A percentile compares a stretch with the other conserved stretches of the same genome.
phyloP scores from a whole-genome alignment of 306 rosid species.

The Betula pendula region DNA sequence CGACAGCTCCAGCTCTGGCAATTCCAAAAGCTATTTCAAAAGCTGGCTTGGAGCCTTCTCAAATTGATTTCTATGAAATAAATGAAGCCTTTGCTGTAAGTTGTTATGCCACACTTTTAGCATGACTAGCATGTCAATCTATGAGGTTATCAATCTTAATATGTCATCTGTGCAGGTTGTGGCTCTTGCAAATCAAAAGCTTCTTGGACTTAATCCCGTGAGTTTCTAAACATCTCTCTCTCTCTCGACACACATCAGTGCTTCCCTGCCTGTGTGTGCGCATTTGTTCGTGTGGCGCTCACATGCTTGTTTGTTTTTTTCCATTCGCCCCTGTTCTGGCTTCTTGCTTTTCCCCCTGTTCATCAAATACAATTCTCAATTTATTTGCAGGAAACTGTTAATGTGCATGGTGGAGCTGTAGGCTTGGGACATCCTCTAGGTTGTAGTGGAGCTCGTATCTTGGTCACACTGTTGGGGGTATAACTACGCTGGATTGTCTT shows the following conservation, averaged over 20 bases:
- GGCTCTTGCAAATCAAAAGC: conserved; percentile 94
- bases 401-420: conserved; percentile 95
- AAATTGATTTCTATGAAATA: conserved; percentile 87
- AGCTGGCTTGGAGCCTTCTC: conserved; percentile 78
- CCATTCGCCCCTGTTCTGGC: too few relatives aligned
- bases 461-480: conserved; percentile 97
- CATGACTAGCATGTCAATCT: conserved; percentile 17
- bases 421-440: conserved; percentile 99
- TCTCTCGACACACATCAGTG: not conserved
- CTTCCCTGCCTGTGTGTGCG: not conserved
- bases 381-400: conserved; percentile 68
- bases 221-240: conserved; percentile 30
- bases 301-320: not conserved
- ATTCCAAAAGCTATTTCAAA: conserved; percentile 88
- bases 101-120: conserved; percentile 17
- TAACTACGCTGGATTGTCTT: not conserved
- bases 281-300: not conserved
- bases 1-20: conserved; percentile 97
- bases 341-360: not conserved
- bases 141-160: conserved; percentile 18
- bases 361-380: conserved; percentile 12
- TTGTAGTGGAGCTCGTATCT: conserved; percentile 97
- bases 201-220: conserved; percentile 82
- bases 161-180: conserved; percentile 61
- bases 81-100: conserved; percentile 97